Conservation (phyloP, 2,329 filamentous ascomycete genomes). For the Aspergillus flavus region DNA sequence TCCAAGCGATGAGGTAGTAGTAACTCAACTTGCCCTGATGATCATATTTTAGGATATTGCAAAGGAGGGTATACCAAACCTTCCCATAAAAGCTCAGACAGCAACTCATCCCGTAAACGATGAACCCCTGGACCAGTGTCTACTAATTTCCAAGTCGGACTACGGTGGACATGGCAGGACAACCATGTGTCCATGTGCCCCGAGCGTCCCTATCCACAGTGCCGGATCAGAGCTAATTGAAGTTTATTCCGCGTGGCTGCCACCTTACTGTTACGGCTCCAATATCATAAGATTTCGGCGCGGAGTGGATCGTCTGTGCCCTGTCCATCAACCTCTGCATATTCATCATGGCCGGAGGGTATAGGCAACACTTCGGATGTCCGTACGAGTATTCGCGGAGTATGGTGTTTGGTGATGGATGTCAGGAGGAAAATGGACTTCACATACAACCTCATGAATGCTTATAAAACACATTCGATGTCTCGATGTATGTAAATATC, state of each 20-base stretch:
- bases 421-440: neutral
- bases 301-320: neutral
- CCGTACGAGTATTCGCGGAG: neutral
- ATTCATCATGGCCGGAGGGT: neutral
- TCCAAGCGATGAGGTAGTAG: neutral
- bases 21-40: neutral
- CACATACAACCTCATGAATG: neutral
- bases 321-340: neutral
- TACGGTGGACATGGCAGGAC: neutral
- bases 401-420: neutral
- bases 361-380: neutral
- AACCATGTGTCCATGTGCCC: neutral
- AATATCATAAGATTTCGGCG: neutral
- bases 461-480: neutral
- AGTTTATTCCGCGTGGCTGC: neutral
- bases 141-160: neutral
- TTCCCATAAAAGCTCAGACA: neutral
- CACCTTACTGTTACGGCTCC: neutral
- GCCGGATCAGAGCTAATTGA: neutral
- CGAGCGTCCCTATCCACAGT: neutral
- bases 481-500: neutral
- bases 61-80: neutral
- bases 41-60: neutral
- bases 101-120: neutral
- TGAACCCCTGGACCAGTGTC: neutral